phyloP scores from a whole-genome alignment of 2,329 filamentous ascomycete species.

The Cercospora sp. region DNA sequence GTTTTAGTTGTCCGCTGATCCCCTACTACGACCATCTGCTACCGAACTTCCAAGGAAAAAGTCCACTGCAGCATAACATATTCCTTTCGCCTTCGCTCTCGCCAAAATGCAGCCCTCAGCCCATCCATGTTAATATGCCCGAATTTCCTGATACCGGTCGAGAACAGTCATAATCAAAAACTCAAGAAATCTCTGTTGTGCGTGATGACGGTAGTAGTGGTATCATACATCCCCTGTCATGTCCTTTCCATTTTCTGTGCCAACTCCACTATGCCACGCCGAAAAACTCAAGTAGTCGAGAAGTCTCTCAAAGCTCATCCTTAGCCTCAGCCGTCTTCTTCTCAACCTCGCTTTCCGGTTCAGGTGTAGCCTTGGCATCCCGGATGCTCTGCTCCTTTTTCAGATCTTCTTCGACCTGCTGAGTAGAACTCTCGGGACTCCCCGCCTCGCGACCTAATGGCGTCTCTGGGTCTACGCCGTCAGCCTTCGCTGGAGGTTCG shows the following conservation, averaged over 20 bases:
- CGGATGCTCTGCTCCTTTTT: conserved; percentile 49
- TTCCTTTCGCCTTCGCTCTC: not conserved
- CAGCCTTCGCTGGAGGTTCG: conserved; percentile 33
- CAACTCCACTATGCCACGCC: not conserved
- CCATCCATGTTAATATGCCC: not conserved
- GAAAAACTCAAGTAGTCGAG: not conserved
- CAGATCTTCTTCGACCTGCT: conserved; percentile 43
- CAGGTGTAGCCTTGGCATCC: conserved; percentile 31
- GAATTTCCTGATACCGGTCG: not conserved
- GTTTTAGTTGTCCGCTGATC: not conserved
- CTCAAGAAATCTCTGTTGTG: not conserved
- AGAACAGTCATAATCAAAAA: not conserved
- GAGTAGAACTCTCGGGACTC: conserved; percentile 42
- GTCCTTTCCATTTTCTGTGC: not conserved
- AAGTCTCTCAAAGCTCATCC: conserved; percentile 28
- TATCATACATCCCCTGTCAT: conserved; percentile 1
- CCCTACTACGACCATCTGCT: not conserved
- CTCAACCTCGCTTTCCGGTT: conserved; percentile 27
- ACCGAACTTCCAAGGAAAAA: not conserved
- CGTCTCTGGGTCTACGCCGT: conserved; percentile 56
- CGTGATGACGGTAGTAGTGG: not conserved
- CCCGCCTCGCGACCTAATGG: conserved; percentile 38
- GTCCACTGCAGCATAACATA: not conserved
- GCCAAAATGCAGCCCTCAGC: not conserved
- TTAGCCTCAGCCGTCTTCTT: conserved; percentile 21